Conservation (phyloP, 192 early-diverging fungal species). For the Physocladia obscura region DNA sequence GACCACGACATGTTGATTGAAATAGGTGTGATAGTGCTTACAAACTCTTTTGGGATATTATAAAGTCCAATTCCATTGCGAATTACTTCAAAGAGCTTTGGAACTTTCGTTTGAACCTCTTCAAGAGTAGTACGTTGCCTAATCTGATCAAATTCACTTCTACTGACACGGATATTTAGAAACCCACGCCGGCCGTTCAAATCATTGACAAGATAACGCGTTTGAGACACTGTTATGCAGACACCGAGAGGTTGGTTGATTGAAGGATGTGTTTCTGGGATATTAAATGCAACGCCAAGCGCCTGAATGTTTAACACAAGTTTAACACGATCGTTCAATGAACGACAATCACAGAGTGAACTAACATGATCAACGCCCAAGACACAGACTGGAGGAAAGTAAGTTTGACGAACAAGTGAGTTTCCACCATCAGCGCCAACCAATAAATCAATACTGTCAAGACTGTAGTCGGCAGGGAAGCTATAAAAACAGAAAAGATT, state of each 20-base stretch:
- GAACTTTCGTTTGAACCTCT: too few species aligned
- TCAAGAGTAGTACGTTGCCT: too few species aligned
- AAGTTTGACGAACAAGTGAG: not conserved
- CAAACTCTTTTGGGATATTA: not conserved
- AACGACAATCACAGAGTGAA: not conserved
- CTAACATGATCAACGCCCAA: too few species aligned
- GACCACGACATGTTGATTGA: not conserved
- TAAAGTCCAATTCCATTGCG: not conserved
- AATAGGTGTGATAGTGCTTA: not conserved
- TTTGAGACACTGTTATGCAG: not conserved
- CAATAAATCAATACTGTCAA: not conserved
- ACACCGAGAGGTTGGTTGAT: not conserved
- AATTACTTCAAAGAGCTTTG: not conserved
- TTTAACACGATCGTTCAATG: not conserved
- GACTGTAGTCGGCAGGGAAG: not conserved
- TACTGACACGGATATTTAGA: conserved; percentile 3
- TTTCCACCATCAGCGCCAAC: not conserved
- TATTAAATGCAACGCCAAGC: not conserved
- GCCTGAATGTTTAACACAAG: not conserved
- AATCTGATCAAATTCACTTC: not conserved
- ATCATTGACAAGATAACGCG: not conserved
- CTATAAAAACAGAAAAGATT: not conserved
- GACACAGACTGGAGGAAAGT: too few species aligned
- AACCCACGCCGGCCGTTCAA: not conserved
- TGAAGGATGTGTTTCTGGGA: not conserved